Evolutionary conservation across 495 filamentous ascomycete species (phyloP), one percentile per base, ranked within the genome.

Genomic region (Lasiosphaeria ovina): DNA sequence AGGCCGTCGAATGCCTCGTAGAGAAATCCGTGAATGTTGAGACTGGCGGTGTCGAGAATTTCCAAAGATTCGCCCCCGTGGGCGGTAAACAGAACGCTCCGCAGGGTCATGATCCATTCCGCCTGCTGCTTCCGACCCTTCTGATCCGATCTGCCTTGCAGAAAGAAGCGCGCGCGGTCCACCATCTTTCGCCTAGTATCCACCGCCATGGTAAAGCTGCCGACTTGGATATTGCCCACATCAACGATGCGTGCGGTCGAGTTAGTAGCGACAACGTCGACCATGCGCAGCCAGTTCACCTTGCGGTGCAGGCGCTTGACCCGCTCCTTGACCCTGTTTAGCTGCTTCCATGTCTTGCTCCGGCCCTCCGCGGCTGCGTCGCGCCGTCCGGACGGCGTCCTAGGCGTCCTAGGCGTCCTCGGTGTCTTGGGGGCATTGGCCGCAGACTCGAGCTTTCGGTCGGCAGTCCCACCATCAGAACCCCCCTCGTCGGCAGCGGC

Each of bases 11-110:
- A 75, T 40, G 91, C 85, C 62, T 90, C 89, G 74, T 93, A 93
- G n/a, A 99, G 81, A 56, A 95, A 83, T 14, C 94, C 94, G 72
- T 98, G 93, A 51, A 97, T 81, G 62, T 96, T 97, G 54, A 97
- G 77, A 12, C 87, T 90, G 54, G 89, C 87, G 66, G 90, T 87
- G 70, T 99, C 95, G 70, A 99, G 72, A 3, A 99, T 72, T 72
- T 99, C 93, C n/a, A 87, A 83, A 1, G 92, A 85, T 14, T 97
- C 92, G 42, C 83, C 81, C 31, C 92, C 92, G 52, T 96, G 87
- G 3, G 90, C 85, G 0, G 89, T 90, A 59, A 98, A 95, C 3
- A 97, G 77, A 50, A 98, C 82, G 71, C 92, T 96, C 55, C 90
- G 86, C 44, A 91, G 72, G 7, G 87, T 90, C 67, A 94, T 81